phyloP scores from a whole-genome alignment of 2,329 filamentous ascomycete genomes.

The Fusarium xylarioides region DNA sequence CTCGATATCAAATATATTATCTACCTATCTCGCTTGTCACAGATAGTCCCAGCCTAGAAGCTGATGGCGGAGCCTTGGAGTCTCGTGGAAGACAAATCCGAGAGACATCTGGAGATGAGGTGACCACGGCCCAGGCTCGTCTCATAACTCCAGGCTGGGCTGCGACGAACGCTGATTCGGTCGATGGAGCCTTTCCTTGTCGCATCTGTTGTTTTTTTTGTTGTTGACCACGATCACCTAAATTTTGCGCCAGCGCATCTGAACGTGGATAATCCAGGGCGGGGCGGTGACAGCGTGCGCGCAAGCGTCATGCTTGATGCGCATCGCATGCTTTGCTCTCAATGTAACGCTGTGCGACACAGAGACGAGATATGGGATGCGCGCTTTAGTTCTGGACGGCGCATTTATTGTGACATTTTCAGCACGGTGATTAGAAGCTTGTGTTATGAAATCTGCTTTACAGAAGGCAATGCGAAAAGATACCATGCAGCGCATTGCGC shows the following conservation, averaged over 20 bases:
- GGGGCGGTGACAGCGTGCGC: slow-evolving; percentile 44
- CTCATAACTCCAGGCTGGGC: slow-evolving; percentile 24
- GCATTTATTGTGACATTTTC: slow-evolving; percentile 2
- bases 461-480: neutral
- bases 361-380: slow-evolving; percentile 6
- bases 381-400: slow-evolving; percentile 26
- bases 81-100: slow-evolving; percentile 6
- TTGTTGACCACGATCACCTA: slow-evolving; percentile 35
- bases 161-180: slow-evolving; percentile 41
- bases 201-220: slow-evolving; percentile 39
- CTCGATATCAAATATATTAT: slow-evolving; percentile 25
- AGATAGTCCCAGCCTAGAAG: slow-evolving; percentile 11
- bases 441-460: neutral
- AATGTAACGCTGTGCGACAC: slow-evolving; percentile 33
- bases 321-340: slow-evolving; percentile 38
- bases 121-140: slow-evolving; percentile 22
- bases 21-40: slow-evolving; percentile 34
- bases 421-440: neutral
- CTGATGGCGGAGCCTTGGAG: slow-evolving; percentile 5
- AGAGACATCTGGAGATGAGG: slow-evolving; percentile 27
- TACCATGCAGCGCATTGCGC: slow-evolving; percentile 25
- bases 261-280: slow-evolving; percentile 39
- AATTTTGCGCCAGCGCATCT: slow-evolving; percentile 43
- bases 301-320: slow-evolving; percentile 44
- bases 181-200: slow-evolving; percentile 32